Evolutionary conservation across 192 early-diverging fungal species (phyloP), one percentile per base, ranked within the genome.

Genomic region (Geranomyces variabilis): DNA sequence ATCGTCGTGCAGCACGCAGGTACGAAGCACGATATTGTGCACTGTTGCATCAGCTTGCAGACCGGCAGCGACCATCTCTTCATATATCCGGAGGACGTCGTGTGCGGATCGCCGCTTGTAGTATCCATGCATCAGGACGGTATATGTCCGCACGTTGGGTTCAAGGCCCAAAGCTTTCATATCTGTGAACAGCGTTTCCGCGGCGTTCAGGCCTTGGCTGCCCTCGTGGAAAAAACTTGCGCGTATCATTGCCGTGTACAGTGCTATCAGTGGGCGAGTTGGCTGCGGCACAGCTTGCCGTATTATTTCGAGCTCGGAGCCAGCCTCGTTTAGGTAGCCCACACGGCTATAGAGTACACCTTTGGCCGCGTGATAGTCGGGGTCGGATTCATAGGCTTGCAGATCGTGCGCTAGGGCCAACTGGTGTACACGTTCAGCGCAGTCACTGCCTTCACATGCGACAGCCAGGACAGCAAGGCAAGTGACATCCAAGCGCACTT

Each of bases 101-200:
- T 43, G 29, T 24, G 66, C n/a, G 24, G 41, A 22, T 56, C 31
- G n/a, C 19, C 28, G 57, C 46, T 51, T 24, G 22, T 41, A 59
- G 31, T 58, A 55, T 31, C 49, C 71, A 26, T 67, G 63, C 36
- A 74, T 34, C 24, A 67, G 53, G 3, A 74, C 53, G 48, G 71
- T 74, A 22, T 46, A 67, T 1, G 64, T 67, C 30, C 44, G 19
- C 14, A 64, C 0, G 46, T 19, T 49, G 26, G 61, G 60, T 36
- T n/a, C 4, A 21, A 74, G 15, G 22, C 51, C 53, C 7, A 31
- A 15, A 10, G 22, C 19, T 43, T 67, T 67, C 71, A 74, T 74
- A 2, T 74, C 71, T 33, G 66, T 36, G 19, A 67, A 36, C 26
- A 74, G 51, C 14, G 14, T 21, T 46, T 67, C 71, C 12, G 64